These are phyloP conservation scores for Melastoma malabathricum DNA, from an alignment of 345 rosid species.

Conservation along the genomic window DNA sequence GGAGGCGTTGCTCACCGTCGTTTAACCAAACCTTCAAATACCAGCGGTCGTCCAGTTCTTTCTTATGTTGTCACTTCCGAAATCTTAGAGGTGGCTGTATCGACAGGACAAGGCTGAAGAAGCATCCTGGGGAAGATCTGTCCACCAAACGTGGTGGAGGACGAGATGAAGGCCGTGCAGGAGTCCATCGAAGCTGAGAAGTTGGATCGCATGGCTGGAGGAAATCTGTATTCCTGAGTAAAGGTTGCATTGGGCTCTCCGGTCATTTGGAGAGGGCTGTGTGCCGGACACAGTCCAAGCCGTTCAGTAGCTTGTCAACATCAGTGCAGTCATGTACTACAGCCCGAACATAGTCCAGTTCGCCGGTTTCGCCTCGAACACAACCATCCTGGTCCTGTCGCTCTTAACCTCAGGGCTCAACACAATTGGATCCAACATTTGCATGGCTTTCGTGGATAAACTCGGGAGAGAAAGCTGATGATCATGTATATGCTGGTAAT, in stretches of 20 bases:
- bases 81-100: constrained; percentile 82
- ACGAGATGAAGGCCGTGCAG: constrained; percentile 49
- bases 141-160: constrained; percentile 39
- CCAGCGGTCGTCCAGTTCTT: constrained; percentile 68
- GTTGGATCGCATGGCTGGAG: too few species aligned
- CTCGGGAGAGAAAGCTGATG: constrained; percentile 73
- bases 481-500: constrained; percentile 66
- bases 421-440: constrained; percentile 55
- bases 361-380: constrained; percentile 75
- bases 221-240: constrained; percentile 47
- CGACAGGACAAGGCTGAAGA: constrained; percentile 18
- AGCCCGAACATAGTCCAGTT: constrained; percentile 81
- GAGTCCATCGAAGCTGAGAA: constrained; percentile 52
- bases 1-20: too few species aligned
- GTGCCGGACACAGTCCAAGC: constrained; percentile 78
- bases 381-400: constrained; percentile 68
- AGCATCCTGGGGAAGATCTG: constrained; percentile 44
- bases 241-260: constrained; percentile 38
- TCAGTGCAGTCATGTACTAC: constrained; percentile 87
- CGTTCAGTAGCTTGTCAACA: constrained; percentile 81
- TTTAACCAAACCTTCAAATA: too few species aligned
- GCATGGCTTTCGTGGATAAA: constrained; percentile 64
- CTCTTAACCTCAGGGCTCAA: constrained; percentile 76
- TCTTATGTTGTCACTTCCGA: constrained; percentile 61
- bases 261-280: constrained; percentile 66